phyloP scores from a whole-genome alignment of 176 grass and related monocot species.

The Metroxylon sagu region DNA sequence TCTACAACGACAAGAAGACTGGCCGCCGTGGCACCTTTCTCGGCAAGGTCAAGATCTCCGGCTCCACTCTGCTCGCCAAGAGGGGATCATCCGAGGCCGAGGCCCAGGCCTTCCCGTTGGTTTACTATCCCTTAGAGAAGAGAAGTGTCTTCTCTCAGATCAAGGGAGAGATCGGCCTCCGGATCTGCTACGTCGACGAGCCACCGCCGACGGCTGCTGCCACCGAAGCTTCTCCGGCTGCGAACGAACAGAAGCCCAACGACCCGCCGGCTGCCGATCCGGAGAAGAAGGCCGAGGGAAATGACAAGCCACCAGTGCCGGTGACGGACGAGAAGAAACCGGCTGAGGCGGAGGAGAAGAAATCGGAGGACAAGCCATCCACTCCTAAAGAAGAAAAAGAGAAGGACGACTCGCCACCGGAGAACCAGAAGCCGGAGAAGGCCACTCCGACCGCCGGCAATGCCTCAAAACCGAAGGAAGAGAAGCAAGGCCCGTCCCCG shows the following conservation, averaged over 20 bases:
- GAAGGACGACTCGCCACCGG: constrained; percentile 15
- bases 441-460: constrained; percentile 17
- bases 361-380: constrained; percentile 38
- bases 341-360: constrained; percentile 47
- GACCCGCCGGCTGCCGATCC: neutral
- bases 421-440: constrained; percentile 13
- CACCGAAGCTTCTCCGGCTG: neutral
- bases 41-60: constrained; percentile 84
- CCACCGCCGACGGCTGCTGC: constrained; percentile 20
- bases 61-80: neutral
- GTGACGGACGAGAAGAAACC: constrained; percentile 2
- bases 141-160: constrained; percentile 94
- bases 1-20: constrained; percentile 96
- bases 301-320: neutral
- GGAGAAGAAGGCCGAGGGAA: neutral
- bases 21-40: constrained; percentile 64
- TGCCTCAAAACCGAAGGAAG: constrained; percentile 35
- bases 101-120: constrained; percentile 35
- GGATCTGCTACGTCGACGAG: constrained; percentile 77
- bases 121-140: constrained; percentile 97
- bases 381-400: constrained; percentile 7
- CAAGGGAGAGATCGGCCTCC: constrained; percentile 87
- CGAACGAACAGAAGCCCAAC: constrained; percentile 13
- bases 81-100: constrained; percentile 22
- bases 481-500: constrained; percentile 18